Evolutionary conservation across 352 stramenopile species (phyloP).

Genomic region (Phytophthora podocarpi): DNA sequence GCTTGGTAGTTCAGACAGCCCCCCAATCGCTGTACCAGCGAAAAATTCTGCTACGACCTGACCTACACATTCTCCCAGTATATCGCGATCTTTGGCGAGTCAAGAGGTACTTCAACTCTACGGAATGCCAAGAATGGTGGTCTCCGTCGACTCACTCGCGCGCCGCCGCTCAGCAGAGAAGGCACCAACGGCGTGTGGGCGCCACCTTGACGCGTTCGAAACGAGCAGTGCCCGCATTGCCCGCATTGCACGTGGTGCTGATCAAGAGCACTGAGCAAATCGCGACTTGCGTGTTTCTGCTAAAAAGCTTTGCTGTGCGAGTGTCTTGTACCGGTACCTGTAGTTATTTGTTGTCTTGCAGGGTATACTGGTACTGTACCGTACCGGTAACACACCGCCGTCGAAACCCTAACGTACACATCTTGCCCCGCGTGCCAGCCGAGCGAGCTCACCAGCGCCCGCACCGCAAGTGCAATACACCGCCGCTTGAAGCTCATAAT

Average conservation of each 20-base stretch:
- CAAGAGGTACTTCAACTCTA: slow-evolving; percentile 11
- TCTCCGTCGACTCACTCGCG: too few species aligned
- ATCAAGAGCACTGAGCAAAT: slow-evolving; percentile 7
- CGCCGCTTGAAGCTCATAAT: slow-evolving; percentile 19
- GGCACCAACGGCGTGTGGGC: neutral
- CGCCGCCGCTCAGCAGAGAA: too few species aligned
- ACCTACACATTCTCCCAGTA: neutral
- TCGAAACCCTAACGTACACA: slow-evolving; percentile 7
- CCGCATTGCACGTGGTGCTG: too few species aligned
- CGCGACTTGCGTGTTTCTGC: slow-evolving; percentile 13
- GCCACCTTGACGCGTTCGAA: slow-evolving; percentile 10
- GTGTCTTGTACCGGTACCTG: slow-evolving; percentile 16
- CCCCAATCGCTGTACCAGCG: neutral
- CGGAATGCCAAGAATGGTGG: too few species aligned
- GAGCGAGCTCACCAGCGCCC: slow-evolving; percentile 9
- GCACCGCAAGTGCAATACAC: slow-evolving; percentile 27
- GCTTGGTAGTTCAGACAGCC: neutral
- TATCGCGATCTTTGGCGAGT: slow-evolving; percentile 16
- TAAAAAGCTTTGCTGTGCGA: slow-evolving; percentile 2
- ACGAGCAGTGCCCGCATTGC: neutral
- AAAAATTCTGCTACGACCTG: neutral
- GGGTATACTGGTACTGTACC: too few species aligned
- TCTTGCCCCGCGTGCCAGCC: slow-evolving; percentile 16
- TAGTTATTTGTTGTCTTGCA: too few species aligned
- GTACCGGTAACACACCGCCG: too few species aligned